Evolutionary conservation across 164 flowering plant species (phyloP).

Genomic region (Tetrastigma voinierianum): DNA sequence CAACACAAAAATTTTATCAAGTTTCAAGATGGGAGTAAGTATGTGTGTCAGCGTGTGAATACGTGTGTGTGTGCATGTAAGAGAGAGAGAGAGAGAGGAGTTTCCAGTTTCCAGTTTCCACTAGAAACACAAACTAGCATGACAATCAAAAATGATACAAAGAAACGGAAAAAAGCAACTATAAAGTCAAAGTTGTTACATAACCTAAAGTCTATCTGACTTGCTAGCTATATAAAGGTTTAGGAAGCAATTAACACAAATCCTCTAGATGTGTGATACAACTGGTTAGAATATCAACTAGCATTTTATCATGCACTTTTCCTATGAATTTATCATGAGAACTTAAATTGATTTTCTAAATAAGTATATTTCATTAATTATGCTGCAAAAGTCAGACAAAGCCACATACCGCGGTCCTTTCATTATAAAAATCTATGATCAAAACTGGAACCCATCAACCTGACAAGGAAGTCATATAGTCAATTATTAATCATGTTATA

Average conservation of each 20-base stretch:
- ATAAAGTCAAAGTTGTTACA: neutral
- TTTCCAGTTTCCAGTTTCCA: too few species aligned
- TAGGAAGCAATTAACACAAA: neutral
- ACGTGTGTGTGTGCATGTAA: neutral
- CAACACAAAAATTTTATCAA: too few species aligned
- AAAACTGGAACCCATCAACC: slow-evolving; percentile 99
- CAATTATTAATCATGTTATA: neutral
- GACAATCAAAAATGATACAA: neutral
- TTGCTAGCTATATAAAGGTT: neutral
- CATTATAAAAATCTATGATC: slow-evolving; percentile 96
- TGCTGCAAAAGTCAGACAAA: neutral
- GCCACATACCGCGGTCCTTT: slow-evolving; percentile 72
- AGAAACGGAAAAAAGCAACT: neutral
- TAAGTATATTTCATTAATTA: neutral
- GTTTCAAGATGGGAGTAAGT: neutral
- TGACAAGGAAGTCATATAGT: slow-evolving; percentile 27
- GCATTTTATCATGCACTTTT: neutral
- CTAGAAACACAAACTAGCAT: neutral
- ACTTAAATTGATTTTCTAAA: neutral
- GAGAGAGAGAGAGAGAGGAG: neutral
- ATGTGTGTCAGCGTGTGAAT: too few species aligned
- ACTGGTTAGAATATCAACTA: neutral
- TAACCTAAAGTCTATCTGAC: neutral
- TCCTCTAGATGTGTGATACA: neutral
- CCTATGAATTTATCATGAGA: neutral